Evolutionary conservation across 768 basidiomycete species (phyloP), one percentile per base, ranked within the genome.

Genomic region (Lentinula raphanica): DNA sequence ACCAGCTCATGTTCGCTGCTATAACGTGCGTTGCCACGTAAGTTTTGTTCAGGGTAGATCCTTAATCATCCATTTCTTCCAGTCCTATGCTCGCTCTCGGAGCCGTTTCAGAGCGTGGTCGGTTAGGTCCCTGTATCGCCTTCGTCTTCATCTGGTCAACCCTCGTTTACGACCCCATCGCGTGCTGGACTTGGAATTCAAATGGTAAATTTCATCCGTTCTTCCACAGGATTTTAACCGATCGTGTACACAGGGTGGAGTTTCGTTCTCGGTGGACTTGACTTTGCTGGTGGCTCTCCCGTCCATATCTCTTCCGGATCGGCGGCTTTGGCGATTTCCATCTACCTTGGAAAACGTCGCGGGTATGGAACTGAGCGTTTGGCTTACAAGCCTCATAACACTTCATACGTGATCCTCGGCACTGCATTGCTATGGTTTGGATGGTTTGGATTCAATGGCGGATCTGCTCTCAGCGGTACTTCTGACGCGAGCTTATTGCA

Each of bases 391-490:
- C 94, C 96, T 0, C 91, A 95, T 68, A 97, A 96, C 70, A 91
- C 92, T 17, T 87, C 88, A 25, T 94, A 94, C 67, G 92, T 98
- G 60, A 79, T 97, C 44, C 76, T 97, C n/a, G 96, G 96, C 9
- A 98, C 96, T 0, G 83, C 88, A 2, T 81, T 96, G 68, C 90
- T 98, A 53, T 97, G 94, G 93, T 92, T 93, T 58, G 90, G 90
- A 4, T 98, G 95, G 95, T 92, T 96, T 60, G 92, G 92, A 1
- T 94, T 94, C 80, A 94, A 94, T 71, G 95, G 95, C 6, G 96
- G 96, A 23, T 88, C 86, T 15, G 94, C 94, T 8, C 82, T 98
- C 62, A 81, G 86, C 25, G 94, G 51, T 53, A 8, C 9, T 35
- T 53, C 15, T 32, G 1, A n/a, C 7, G 3, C 23, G 27, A 48